Evolutionary conservation across 1,284 basidiomycete species (phyloP), one percentile per base, ranked within the genome.

Genomic region (Trichosporon inkin): DNA sequence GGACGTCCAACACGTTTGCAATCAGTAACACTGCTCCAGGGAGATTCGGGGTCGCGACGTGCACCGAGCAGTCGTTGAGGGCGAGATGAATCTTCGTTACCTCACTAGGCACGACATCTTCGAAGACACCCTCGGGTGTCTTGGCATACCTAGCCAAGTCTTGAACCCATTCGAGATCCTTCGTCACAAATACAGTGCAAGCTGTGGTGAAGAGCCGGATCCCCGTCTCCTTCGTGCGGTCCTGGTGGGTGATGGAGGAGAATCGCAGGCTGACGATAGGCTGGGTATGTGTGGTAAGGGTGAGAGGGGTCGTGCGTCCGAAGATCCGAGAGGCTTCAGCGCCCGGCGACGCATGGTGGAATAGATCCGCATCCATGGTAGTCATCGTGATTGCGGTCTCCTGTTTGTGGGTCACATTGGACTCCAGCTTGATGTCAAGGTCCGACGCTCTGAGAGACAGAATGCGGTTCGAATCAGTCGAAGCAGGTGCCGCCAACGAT

Each of bases 51-150:
- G 86, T 83, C n/a, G 84, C 79, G 2, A 84, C 64, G 53, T 86
- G 85, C 20, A 89, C 68, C 0, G 89, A 89, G 7, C 85, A 84
- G 66, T 92, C 87, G n/a, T 80, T 65, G n/a, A 92, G 67, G 57
- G 82, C 83, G 17, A 93, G 62, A 6, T 81, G 79, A 28, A 98
- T 79, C 6, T 82, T 80, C 1, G 92, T 96, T 34, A 89, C 80
- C 73, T 98, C 94, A 62, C 85, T 93, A 0, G 95, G 95, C 19
- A 92, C 86, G 13, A 97, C 92, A 49, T 92, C 85, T 73, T 96
- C 93, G 72, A 99, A 98, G 0, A 89, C 88, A 86, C 90, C 93
- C 52, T 90, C 89, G 13, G 95, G 95, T 20, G 92, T 85, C 73
- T 92, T 92, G 32, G 82, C 80, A 70, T 95, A 94, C 0, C 62